Conservation (phyloP, 163 green algal genomes). For the Scenedesmus sp. region DNA sequence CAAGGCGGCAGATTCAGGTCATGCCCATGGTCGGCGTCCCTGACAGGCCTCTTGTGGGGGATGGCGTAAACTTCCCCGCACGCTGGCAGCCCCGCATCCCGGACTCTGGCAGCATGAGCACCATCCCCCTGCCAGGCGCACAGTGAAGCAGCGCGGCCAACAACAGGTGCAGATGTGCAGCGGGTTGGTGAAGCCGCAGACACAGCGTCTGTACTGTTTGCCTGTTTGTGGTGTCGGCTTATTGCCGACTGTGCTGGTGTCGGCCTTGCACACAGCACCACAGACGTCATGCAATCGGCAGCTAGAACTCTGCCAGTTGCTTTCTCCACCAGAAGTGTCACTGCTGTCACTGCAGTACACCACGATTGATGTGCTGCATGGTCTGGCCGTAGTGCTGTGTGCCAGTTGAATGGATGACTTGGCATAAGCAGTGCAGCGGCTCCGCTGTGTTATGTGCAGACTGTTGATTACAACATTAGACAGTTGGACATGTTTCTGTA, state of each 20-base stretch:
- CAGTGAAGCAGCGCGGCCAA: not conserved
- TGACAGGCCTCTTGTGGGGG: not conserved
- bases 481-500: not conserved
- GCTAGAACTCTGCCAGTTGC: not conserved
- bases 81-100: conserved; percentile 53
- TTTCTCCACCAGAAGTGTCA: not conserved
- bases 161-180: not conserved
- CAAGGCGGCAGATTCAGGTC: conserved; percentile 36
- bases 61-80: conserved; percentile 38
- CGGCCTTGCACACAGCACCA: not conserved
- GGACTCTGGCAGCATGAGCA: conserved; percentile 2
- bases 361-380: not conserved
- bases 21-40: conserved; percentile 19
- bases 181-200: too few species aligned
- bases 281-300: not conserved
- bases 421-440: not conserved
- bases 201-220: not conserved
- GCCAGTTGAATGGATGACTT: not conserved
- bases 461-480: not conserved
- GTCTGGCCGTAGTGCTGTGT: not conserved
- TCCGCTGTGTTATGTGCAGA: not conserved
- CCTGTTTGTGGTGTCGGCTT: not conserved
- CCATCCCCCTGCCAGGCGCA: not conserved
- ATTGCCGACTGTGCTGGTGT: not conserved
- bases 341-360: not conserved